phyloP scores from a whole-genome alignment of 208 protist genomes.

The Wallacemonas rigidus region DNA sequence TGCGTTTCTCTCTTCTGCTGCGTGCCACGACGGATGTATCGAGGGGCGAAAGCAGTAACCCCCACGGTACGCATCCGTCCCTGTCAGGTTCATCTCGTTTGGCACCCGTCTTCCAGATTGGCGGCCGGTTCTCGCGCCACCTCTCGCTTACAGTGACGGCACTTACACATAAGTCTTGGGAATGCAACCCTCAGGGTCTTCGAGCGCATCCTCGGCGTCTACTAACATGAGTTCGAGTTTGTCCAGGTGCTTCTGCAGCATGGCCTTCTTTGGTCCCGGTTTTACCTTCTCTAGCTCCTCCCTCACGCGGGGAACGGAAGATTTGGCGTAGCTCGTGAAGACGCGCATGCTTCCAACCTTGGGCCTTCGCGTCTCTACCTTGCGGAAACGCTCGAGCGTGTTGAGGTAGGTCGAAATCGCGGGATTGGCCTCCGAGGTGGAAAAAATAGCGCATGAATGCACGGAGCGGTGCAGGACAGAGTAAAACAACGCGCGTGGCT shows the following conservation, averaged over 20 bases:
- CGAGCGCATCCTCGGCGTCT: slow-evolving; percentile 62
- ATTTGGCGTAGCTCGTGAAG: slow-evolving; percentile 52
- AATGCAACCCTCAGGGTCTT: slow-evolving; percentile 50
- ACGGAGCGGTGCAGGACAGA: slow-evolving; percentile 68
- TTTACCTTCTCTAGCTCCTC: slow-evolving; percentile 41
- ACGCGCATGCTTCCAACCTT: slow-evolving; percentile 54
- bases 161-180: slow-evolving; percentile 70
- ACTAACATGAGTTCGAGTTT: slow-evolving; percentile 58
- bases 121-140: too few relatives aligned
- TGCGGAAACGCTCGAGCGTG: slow-evolving; percentile 63
- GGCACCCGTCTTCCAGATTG: too few relatives aligned
- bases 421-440: slow-evolving; percentile 25
- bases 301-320: slow-evolving; percentile 49
- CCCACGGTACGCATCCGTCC: too few relatives aligned
- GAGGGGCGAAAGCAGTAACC: too few relatives aligned
- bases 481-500: slow-evolving; percentile 78
- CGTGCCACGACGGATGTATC: too few relatives aligned
- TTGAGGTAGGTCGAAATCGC: slow-evolving; percentile 41
- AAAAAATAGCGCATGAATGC: slow-evolving; percentile 56
- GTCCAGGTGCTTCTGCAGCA: slow-evolving; percentile 47
- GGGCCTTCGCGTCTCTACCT: slow-evolving; percentile 63
- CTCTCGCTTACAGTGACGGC: background rate
- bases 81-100: too few relatives aligned
- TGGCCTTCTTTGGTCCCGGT: slow-evolving; percentile 36
- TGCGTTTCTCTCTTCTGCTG: too few relatives aligned